Evolutionary conservation across 805 yeast genomes (phyloP).

Genomic region (Saccharomycopsis javanensis): DNA sequence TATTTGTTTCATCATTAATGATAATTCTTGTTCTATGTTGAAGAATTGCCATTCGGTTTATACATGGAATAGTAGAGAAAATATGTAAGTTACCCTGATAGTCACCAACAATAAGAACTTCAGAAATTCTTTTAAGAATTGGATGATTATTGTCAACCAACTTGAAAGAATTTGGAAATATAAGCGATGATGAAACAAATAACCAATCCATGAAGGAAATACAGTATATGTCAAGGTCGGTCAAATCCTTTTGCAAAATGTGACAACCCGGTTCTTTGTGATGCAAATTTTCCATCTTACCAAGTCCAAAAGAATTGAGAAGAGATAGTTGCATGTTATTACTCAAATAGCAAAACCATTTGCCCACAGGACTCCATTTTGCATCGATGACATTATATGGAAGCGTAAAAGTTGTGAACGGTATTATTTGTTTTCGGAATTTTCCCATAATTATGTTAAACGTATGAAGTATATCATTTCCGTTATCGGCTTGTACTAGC

Average conservation of each 20-base stretch:
- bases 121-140: slow-evolving; percentile 3
- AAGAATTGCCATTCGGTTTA: not conserved
- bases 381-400: not conserved
- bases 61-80: slow-evolving; percentile 2
- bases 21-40: not conserved
- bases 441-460: not conserved
- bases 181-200: not conserved
- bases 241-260: not conserved
- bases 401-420: slow-evolving; percentile 2
- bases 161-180: not conserved
- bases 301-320: slow-evolving; percentile 11
- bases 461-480: slow-evolving; percentile 1
- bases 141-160: slow-evolving; percentile 9
- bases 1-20: not conserved
- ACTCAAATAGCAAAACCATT: slow-evolving; percentile 9
- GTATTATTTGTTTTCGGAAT: not conserved
- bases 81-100: slow-evolving; percentile 6
- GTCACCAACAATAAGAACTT: slow-evolving; percentile 14
- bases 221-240: not conserved
- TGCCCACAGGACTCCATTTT: slow-evolving; percentile 13
- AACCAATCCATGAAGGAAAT: not conserved
- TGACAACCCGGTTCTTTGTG: not conserved
- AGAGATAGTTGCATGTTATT: not conserved
- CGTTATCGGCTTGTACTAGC: slow-evolving; percentile 2
- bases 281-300: not conserved